Conservation (phyloP, 2,329 filamentous ascomycete genomes). For the Colletotrichum falcatum region DNA sequence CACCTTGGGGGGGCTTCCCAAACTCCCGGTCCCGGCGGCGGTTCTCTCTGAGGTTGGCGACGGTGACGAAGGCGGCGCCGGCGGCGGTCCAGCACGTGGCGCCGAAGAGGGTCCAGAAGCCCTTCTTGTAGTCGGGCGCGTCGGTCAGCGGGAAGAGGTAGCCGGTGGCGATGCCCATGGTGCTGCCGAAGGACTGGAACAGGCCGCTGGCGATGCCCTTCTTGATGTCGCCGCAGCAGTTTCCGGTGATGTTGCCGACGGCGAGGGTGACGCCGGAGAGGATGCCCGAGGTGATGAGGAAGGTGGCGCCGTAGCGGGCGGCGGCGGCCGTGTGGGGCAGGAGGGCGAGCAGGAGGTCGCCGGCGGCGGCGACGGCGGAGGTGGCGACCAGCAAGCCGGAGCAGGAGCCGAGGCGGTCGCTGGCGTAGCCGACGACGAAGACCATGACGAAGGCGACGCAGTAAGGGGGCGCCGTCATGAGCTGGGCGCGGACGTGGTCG, state of each 20-base stretch:
- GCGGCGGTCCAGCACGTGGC: constrained; percentile 31
- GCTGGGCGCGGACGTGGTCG: constrained; percentile 40
- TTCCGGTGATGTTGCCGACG: constrained; percentile 32
- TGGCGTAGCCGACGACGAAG: constrained; percentile 35
- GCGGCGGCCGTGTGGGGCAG: constrained; percentile 20
- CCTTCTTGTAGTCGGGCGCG: constrained; percentile 23
- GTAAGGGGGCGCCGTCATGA: constrained; percentile 42
- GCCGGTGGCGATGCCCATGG: constrained; percentile 33
- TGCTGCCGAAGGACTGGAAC: constrained; percentile 36
- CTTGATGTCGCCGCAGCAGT: constrained; percentile 38
- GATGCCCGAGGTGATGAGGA: constrained; percentile 27
- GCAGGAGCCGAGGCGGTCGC: constrained; percentile 41
- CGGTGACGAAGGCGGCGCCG: constrained; percentile 34
- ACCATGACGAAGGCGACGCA: constrained; percentile 41
- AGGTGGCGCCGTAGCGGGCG: constrained; percentile 30
- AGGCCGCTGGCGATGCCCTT: constrained; percentile 29
- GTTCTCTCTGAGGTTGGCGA: constrained; percentile 40
- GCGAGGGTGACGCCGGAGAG: constrained; percentile 23
- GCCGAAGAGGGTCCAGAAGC: constrained; percentile 33
- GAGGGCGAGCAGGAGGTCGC: constrained; percentile 22
- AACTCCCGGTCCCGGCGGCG: constrained; percentile 39
- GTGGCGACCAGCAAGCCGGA: constrained; percentile 37
- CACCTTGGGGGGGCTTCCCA: constrained; percentile 20
- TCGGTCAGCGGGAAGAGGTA: constrained; percentile 32
- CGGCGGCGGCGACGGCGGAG: constrained; percentile 33